A percentile compares a stretch with the other conserved stretches of the same genome.
phyloP scores from a whole-genome alignment of 1,284 basidiomycete genomes.

The Cystobasidiaceae sp. region DNA sequence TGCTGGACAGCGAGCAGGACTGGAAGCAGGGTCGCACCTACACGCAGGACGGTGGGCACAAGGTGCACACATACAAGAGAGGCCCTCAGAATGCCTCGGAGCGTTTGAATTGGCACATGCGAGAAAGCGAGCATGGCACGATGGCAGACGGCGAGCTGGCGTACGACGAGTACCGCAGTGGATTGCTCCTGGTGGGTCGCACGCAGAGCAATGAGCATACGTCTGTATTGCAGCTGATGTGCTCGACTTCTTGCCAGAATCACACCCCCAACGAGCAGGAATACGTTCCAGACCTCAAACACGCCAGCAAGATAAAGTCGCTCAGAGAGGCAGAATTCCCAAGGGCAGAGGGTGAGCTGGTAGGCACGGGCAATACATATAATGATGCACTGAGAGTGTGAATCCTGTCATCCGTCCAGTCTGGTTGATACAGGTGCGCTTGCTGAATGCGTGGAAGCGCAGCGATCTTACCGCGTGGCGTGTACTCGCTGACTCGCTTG shows the following conservation, averaged over 20 bases:
- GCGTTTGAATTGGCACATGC: too few species aligned
- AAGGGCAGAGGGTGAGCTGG: conserved; percentile 1
- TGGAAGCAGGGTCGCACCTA: conserved; percentile 23
- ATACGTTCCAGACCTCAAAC: conserved; percentile 22
- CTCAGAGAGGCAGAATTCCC: conserved; percentile 11
- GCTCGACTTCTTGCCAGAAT: neutral
- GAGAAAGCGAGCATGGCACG: conserved; percentile 20
- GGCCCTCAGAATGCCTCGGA: too few species aligned
- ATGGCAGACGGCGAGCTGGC: conserved; percentile 13
- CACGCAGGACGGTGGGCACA: neutral
- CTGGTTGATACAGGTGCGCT: conserved; percentile 15
- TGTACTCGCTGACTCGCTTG: neutral
- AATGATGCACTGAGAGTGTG: neutral
- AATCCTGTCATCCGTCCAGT: neutral
- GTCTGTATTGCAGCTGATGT: neutral
- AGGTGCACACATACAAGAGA: neutral
- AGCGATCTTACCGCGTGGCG: neutral
- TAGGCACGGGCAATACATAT: neutral
- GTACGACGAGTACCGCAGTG: conserved; percentile 26
- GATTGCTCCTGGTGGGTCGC: conserved; percentile 10
- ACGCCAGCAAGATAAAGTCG: conserved; percentile 3
- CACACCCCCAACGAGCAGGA: conserved; percentile 23
- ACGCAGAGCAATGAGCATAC: neutral
- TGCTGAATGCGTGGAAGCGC: too few species aligned
- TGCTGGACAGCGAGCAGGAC: conserved; percentile 3